Base-by-base conservation (phyloP, 208 protist genomes). In the Trypanosoma boissoni region DNA sequence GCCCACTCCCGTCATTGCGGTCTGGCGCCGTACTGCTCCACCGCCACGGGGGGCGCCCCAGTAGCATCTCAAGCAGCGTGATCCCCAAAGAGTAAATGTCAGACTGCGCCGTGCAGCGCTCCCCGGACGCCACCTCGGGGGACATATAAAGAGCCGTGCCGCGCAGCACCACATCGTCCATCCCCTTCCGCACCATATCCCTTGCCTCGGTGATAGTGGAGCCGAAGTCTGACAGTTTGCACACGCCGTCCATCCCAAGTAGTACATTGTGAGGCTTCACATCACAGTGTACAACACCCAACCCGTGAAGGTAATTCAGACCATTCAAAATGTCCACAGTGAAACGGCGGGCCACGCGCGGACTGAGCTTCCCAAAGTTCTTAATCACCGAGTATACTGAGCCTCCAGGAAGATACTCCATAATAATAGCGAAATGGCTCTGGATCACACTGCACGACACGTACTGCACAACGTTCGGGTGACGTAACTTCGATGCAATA, bases 191-290 rank as follows among this genome's bases (percentile, higher is more conserved):
- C 23, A 46, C 59, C 51, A 72, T 55, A 21, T 66, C 63, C 12
- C 39, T 24, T 29, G 70, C 56, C 61, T 83, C 76, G 28, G 60
- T 73, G 44, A 80, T 74, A 23, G 80, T 78, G n/a, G 83, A 87
- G 20, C 88, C 88, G 61, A 95, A 95, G 71, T 95, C 88, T 14
- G 79, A 80, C 3, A 95, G 79, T 66, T 92, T 92, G 77, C 85
- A 92, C 42, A 83, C 69, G 12, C 88, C 88, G 58, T 92, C 74
- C 2, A 79, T 74, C 37, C 72, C 82, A 5, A 95, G 71, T 37
- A 95, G 78, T 36, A 91, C 81, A 64, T 95, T 95, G 58, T 88
- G 82, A 41, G 88, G 88, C 70, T 95, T 95, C 46, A 95, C 66
- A 56, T 95, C 88, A 46, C 88, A 81, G 68, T 95, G 88, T 32